Conservation (phyloP, 306 rosid genomes). For the Sesbania bispinosa region DNA sequence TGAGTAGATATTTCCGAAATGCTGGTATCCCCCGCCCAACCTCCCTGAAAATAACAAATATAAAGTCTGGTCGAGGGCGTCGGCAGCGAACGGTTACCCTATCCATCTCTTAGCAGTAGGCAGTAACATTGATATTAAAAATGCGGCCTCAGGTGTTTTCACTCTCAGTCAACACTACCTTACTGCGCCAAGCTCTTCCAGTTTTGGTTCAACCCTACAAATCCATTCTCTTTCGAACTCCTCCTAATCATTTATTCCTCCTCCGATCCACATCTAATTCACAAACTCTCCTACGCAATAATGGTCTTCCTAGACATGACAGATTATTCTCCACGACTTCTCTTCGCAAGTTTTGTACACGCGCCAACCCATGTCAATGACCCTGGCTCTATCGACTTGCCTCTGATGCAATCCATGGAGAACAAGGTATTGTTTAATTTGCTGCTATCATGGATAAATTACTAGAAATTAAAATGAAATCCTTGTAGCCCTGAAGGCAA, state of each 20-base stretch:
- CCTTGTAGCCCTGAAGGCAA: too few relatives aligned
- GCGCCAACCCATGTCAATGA: slow-evolving; percentile 57
- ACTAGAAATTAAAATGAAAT: not conserved
- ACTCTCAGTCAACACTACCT: slow-evolving; percentile 25
- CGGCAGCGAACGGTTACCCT: not conserved
- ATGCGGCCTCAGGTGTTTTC: slow-evolving; percentile 36
- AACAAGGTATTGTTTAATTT: slow-evolving; percentile 38
- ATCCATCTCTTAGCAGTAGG: too few relatives aligned
- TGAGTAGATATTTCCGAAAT: too few relatives aligned
- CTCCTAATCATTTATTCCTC: not conserved
- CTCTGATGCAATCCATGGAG: slow-evolving; percentile 74
- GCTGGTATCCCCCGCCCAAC: too few relatives aligned
- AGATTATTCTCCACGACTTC: not conserved
- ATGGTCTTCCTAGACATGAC: not conserved
- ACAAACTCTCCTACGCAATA: not conserved
- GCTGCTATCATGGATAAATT: not conserved
- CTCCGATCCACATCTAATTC: not conserved
- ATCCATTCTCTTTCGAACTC: slow-evolving; percentile 10
- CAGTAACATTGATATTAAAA: too few relatives aligned
- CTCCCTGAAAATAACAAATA: too few relatives aligned
- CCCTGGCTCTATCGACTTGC: slow-evolving; percentile 66
- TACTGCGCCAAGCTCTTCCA: slow-evolving; percentile 40
- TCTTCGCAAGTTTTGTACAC: slow-evolving; percentile 37
- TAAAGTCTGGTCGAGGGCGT: too few relatives aligned
- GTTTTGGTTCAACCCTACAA: slow-evolving; percentile 23